Evolutionary conservation across 148 eudicot species (phyloP), one percentile per base, ranked within the genome.

Genomic region (Rhododendron kiyosumense): DNA sequence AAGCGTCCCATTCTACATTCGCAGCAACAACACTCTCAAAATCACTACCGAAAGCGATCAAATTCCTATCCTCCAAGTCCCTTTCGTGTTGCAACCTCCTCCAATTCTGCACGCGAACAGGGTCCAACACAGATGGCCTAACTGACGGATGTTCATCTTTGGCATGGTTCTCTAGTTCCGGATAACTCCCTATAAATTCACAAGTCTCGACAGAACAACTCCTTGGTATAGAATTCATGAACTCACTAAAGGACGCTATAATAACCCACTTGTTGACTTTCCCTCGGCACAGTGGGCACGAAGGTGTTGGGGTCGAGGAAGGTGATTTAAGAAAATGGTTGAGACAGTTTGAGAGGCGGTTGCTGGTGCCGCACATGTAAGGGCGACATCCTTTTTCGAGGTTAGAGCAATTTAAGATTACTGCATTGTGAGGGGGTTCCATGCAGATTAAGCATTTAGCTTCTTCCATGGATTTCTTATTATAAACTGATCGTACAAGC

Each of bases 201-300:
- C 92, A 90, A 1, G 89, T 81, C 73, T 87, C 89, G 57, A 86
- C 48, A 32, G 90, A 77, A 78, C 91, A 90, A 57, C 87, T 89
- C 71, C 91, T 89, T 11, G 81, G 18, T 79, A 84, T 89, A 41
- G 88, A 67, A 74, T 90, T 76, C 92, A 90, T 87, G 65, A 83
- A 87, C 34, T 15, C 10, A 3, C 88, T 85, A 36, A 28, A 69
- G 76, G 51, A 85, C 36, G 7, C 85, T 36, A 63, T 83, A n/a
- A 59, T 85, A 38, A 59, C 15, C 81, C 89, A 92, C 15, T 83
- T 88, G 2, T 17, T 15, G 22, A 92, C 81, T 30, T 86, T 45
- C 14, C 93, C 93, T 61, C 93, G 34, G 43, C 92, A 92, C 1
- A 90, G 87, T 32, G 93, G 92, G 85, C 93, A 90, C 1, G 46